Evolutionary conservation across 179 eudicot species (phyloP), one percentile per base, ranked within the genome.

Genomic region (Beta corolliflora): DNA sequence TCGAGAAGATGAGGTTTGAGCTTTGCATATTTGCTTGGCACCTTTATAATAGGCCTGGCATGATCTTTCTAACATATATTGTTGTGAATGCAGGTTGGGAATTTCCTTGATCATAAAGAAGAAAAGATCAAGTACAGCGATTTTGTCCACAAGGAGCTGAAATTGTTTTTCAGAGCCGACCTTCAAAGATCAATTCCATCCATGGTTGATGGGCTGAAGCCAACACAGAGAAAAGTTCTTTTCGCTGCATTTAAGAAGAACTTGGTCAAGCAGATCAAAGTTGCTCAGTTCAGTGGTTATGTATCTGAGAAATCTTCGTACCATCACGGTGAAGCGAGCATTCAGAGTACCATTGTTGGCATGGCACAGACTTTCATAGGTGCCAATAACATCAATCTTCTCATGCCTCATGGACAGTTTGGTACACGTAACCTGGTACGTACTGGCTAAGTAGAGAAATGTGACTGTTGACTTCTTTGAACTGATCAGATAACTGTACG

Each of bases 321-420:
- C 81, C 99, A 96, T 83, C 97, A 94, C 68, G 99, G 98, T 25
- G 97, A 94, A 89, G 88, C 84, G 76, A 91, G 94, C 81, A 90
- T 96, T 75, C 92, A 90, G 54, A 84, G 93, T 61, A 92, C 99
- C 15, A 91, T 94, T 8, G 85, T 96, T 76, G 97, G 99, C 75
- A 96, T 96, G 99, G 99, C 98, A 25, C 99, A 96, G 71, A 83
- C 92, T 77, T 96, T 70, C 83, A 91, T 94, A 21, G 99, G 99
- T n/a, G 88, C 97, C 79, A 96, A 96, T 71, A 96, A 96, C 78
- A 84, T 96, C 58, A 94, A 96, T 83, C 89, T 96, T 76, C 75
- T 96, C 44, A 80, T 80, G 84, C 99, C 99, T 36, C 86, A 65
- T 75, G 99, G 99, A 23, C 98, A 94, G 59, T 96, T 94, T 72